Evolutionary conservation across 2,329 filamentous ascomycete species (phyloP), one percentile per base, ranked within the genome.

Genomic region (Amauroascus niger): DNA sequence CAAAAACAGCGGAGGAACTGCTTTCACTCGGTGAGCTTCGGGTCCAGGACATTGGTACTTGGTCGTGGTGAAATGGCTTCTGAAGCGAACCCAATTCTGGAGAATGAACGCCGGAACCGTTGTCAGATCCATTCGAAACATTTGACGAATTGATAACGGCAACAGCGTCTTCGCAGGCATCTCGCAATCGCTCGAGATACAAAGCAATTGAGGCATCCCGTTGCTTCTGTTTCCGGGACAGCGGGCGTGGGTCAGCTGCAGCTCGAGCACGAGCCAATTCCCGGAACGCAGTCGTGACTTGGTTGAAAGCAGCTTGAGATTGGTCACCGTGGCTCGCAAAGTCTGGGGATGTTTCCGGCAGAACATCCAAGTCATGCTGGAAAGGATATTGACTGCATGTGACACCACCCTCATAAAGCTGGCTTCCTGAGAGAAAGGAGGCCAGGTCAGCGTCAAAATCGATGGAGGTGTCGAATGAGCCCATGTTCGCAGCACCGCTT

Each of bases 201-300:
- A 72, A 47, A 5, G 68, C 68, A 56, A 72, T 72, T 1, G 69
- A 65, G 7, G 70, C 69, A 47, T 72, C 70, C 14, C 66, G 63
- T 49, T 69, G 67, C 63, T 72, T 72, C 58, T 70, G 65, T 56
- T 72, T 71, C 35, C 60, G 60, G 6, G 70, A 69, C 33, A 64
- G 57, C 41, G 61, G 60, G 9, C 69, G 62, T 4, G 64, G 57
- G 52, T 71, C 68, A 6, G 63, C 59, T 7, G 67, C 66, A n/a
- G 69, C 70, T 57, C 67, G 63, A 4, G 67, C 63, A 59, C 69
- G 67, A 3, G 70, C 67, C 57, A 68, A 55, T 26, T 66, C 62
- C 33, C 67, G 64, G 55, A 65, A 56, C 2, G 57, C 57, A 20
- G 57, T 37, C 6, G 49, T 53, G 35, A 60, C 57, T 33, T 58